These are phyloP conservation scores for Metschnikowia drakensbergensis DNA, from an alignment of 805 yeast species.

Conservation along the genomic window DNA sequence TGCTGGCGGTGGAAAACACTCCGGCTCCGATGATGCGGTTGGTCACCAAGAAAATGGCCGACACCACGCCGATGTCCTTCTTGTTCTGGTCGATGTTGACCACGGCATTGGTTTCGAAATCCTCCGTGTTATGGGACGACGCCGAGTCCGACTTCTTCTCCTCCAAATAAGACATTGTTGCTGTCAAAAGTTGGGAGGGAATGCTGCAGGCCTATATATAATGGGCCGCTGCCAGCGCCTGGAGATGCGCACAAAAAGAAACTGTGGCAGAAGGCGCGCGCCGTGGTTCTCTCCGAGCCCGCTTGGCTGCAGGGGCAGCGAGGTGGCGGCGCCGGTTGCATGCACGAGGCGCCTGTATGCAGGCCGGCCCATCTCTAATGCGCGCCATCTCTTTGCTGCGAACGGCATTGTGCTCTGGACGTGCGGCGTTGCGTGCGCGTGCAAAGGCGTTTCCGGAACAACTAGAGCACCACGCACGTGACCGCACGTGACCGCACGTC, in stretches of 20 bases:
- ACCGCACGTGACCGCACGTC: not conserved
- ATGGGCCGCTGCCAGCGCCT: not conserved
- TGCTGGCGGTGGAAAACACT: slow-evolving; percentile 20
- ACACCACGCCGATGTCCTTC: slow-evolving; percentile 43
- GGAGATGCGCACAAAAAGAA: not conserved
- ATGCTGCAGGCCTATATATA: not conserved
- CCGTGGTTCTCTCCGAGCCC: not conserved
- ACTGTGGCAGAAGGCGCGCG: not conserved
- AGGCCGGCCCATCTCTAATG: not conserved
- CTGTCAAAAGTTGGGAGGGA: not conserved
- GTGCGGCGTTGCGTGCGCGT: slow-evolving; percentile 2
- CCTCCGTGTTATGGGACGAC: slow-evolving; percentile 9
- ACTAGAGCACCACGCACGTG: not conserved
- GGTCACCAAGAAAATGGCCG: slow-evolving; percentile 28
- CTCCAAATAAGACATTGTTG: slow-evolving; percentile 12
- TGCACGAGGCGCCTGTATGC: not conserved
- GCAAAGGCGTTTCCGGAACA: not conserved
- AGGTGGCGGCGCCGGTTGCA: not conserved
- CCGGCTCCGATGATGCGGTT: slow-evolving; percentile 23
- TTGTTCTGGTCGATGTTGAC: slow-evolving; percentile 41
- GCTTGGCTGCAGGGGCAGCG: not conserved
- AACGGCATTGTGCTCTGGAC: slow-evolving; percentile 1
- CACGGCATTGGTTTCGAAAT: slow-evolving; percentile 19
- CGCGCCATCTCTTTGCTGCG: not conserved
- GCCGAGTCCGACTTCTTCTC: slow-evolving; percentile 14